These are phyloP conservation scores for Pseudogymnoascus sp. DNA, from an alignment of 2,329 filamentous ascomycete species.

Conservation along the genomic window DNA sequence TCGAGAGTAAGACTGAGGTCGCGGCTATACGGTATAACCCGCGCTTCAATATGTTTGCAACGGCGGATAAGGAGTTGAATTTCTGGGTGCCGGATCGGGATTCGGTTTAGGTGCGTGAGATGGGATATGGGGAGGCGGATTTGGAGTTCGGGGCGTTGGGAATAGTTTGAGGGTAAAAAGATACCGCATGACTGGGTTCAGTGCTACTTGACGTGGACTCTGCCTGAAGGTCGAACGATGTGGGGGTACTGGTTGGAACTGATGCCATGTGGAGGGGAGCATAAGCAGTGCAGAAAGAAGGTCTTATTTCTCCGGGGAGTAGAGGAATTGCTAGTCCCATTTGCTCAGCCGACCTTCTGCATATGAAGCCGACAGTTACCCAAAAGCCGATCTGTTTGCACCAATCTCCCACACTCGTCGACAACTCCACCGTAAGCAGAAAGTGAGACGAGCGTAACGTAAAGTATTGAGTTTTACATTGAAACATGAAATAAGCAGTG, in stretches of 20 bases:
- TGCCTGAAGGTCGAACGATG: neutral
- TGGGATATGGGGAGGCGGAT: neutral
- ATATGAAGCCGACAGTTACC: neutral
- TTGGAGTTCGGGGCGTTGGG: neutral
- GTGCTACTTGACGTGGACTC: neutral
- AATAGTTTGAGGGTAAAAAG: neutral
- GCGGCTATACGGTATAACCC: constrained; percentile 83
- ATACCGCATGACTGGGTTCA: neutral
- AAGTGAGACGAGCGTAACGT: neutral
- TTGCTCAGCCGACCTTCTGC: neutral
- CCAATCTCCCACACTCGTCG: too few relatives aligned
- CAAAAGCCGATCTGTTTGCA: neutral
- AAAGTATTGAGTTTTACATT: neutral
- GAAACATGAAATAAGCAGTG: neutral
- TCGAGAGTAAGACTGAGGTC: constrained; percentile 59
- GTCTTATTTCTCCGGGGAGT: neutral
- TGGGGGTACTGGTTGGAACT: neutral
- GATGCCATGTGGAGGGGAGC: neutral
- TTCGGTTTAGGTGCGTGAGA: neutral
- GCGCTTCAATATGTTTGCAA: constrained; percentile 83
- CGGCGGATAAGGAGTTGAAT: constrained; percentile 73
- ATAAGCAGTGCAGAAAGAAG: neutral
- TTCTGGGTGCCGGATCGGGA: constrained; percentile 67
- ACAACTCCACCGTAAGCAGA: neutral
- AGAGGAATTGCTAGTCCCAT: neutral